Conservation (phyloP, 2,329 filamentous ascomycete species). For the Fusarium subtropicale region DNA sequence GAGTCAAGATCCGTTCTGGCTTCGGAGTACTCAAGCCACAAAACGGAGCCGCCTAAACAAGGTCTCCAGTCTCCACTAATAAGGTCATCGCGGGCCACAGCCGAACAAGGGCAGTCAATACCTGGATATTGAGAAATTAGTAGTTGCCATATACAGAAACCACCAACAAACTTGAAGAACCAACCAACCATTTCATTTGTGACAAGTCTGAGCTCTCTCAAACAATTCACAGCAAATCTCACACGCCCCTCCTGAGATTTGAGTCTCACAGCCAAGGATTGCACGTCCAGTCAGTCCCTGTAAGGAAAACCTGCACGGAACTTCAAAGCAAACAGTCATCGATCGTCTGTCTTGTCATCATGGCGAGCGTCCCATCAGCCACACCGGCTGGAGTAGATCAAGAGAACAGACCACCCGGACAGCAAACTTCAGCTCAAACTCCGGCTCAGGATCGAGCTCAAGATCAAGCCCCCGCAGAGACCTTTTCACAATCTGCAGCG, state of each 20-base stretch:
- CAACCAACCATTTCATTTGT: constrained; percentile 7
- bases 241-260: constrained; percentile 7
- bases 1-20: not conserved
- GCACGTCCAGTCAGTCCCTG: constrained; percentile 3
- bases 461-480: constrained; percentile 15
- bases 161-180: constrained; percentile 1
- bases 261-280: not conserved
- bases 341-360: constrained; percentile 21
- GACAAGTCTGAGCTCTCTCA: constrained; percentile 5
- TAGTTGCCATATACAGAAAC: constrained; percentile 29
- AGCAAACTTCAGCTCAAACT: constrained; percentile 10
- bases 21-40: constrained; percentile 27
- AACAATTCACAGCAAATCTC: not conserved
- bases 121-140: constrained; percentile 37
- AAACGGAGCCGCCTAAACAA: constrained; percentile 23
- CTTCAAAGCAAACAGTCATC: constrained; percentile 2
- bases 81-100: constrained; percentile 22
- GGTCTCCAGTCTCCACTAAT: constrained; percentile 38
- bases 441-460: constrained; percentile 7
- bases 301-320: constrained; percentile 14
- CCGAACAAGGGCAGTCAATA: constrained; percentile 22
- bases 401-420: constrained; percentile 30
- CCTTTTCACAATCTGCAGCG: constrained; percentile 38
- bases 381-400: constrained; percentile 38
- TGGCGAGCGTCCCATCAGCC: constrained; percentile 45